A percentile compares a stretch with the other conserved stretches of the same genome.
Conservation (phyloP, 768 basidiomycete species). For the Hericium erinaceus region DNA sequence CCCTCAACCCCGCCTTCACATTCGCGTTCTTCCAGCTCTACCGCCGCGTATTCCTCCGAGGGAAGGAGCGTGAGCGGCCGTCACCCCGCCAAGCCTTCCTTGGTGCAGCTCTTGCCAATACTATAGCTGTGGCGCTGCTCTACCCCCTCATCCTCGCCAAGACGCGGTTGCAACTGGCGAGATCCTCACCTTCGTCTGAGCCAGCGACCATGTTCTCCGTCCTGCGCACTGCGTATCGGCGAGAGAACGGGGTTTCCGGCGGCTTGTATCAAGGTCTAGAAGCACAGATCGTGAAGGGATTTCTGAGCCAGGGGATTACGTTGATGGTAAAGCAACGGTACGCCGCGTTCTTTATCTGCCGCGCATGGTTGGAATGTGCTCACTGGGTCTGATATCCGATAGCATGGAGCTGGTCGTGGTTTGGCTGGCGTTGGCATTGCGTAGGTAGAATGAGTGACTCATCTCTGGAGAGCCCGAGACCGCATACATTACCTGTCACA, state of each 20-base stretch:
- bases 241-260: constrained; percentile 16
- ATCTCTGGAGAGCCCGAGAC: too few relatives aligned
- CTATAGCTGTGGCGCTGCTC: constrained; percentile 36
- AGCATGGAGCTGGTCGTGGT: too few relatives aligned
- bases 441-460: too few relatives aligned
- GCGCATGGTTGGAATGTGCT: too few relatives aligned
- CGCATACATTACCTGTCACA: too few relatives aligned
- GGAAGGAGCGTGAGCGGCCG: constrained; percentile 21
- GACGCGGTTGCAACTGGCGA: constrained; percentile 37
- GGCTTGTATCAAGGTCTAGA: constrained; percentile 47
- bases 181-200: constrained; percentile 27
- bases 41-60: constrained; percentile 28
- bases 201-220: background rate
- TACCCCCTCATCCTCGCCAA: constrained; percentile 57
- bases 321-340: constrained; percentile 47
- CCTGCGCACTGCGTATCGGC: constrained; percentile 15
- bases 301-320: constrained; percentile 48
- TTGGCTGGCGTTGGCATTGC: too few relatives aligned
- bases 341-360: background rate
- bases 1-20: constrained; percentile 50
- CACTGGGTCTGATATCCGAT: too few relatives aligned
- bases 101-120: constrained; percentile 46
- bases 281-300: constrained; percentile 43
- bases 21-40: constrained; percentile 45
- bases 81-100: constrained; percentile 39